Evolutionary conservation across 768 basidiomycete species (phyloP), one percentile per base, ranked within the genome.

Genomic region (Russula vinacea): DNA sequence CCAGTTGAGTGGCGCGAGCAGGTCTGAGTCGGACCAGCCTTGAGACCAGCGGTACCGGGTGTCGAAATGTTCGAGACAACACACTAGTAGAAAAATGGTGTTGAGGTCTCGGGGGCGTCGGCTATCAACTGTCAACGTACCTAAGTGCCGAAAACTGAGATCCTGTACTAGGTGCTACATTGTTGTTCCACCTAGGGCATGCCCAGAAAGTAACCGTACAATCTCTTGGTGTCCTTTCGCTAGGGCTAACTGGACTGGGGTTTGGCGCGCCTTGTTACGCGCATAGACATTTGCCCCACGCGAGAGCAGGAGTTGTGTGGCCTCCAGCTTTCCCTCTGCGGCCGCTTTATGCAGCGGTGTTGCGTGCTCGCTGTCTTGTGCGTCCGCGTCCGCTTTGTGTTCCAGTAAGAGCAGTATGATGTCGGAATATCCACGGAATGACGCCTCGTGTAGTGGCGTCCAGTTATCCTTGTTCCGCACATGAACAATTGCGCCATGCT

Each of bases 391-490:
- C 8, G 29, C 50, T 32, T 17, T 52, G 50, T 52, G 50, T 9
- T 52, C 50, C 29, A 52, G 17, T 32, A 54, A 54, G 35, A 54
- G 24, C 5, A 19, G 56, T 9, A 24, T n/a, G 11, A 42, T 29
- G 26, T 57, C 56, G 56, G 16, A n/a, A 57, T 32, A n/a, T 32
- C 40, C 40, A 2, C 56, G 14, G 5, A 1, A 13, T 3, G 26
- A 29, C 19, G 56, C 56, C 1, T 17, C 10, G 17, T 57, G 56
- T 13, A 57, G 29, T 6, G 56, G 56, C 45, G 56, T 57, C 56
- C n/a, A 19, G 11, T 42, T 16, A 2, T 0, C 17, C 1, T 13
- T 8, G 11, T 57, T 57, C 26, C 17, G 56, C 26, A 42, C 17
- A 32, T 44, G 39, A 42, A 44, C 54, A 44, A 19, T 32, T 6